phyloP scores from a whole-genome alignment of 1,284 basidiomycete species.

The Pholiota adiposa region DNA sequence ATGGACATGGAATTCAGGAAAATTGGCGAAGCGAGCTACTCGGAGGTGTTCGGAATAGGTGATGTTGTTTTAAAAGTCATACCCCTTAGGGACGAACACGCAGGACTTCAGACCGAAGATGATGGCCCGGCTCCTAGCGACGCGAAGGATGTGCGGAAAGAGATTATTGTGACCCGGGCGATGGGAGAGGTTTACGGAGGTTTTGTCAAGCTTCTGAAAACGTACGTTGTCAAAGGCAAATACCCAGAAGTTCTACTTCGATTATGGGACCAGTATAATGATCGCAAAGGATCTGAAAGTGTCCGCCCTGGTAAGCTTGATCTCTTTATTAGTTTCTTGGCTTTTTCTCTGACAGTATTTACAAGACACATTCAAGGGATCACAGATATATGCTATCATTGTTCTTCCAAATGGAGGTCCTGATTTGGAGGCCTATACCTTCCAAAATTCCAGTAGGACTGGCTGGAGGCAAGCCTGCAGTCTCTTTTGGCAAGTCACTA shows the following conservation, averaged over 20 bases:
- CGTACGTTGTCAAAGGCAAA: conserved; percentile 83
- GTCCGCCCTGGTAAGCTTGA: conserved; percentile 75
- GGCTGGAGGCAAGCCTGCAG: conserved; percentile 89
- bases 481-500: conserved; percentile 90
- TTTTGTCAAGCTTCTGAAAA: conserved; percentile 80
- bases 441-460: conserved; percentile 51
- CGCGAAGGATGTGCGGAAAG: conserved; percentile 80
- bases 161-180: conserved; percentile 84
- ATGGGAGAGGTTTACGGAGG: conserved; percentile 76
- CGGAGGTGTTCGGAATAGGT: conserved; percentile 93
- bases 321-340: conserved; percentile 2
- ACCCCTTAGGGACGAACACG: conserved; percentile 62
- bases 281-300: conserved; percentile 78
- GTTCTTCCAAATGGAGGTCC: conserved; percentile 88
- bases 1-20: conserved; percentile 62
- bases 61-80: conserved; percentile 89
- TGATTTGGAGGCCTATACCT: conserved; percentile 85
- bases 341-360: background rate
- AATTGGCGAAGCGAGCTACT: conserved; percentile 96
- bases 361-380: conserved; percentile 71
- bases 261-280: conserved; percentile 87
- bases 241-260: conserved; percentile 82
- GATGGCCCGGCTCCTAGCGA: conserved; percentile 74
- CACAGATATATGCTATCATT: conserved; percentile 88
- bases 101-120: conserved; percentile 31